Evolutionary conservation across 2,329 filamentous ascomycete genomes (phyloP).

Genomic region (Aspergillus tanneri): DNA sequence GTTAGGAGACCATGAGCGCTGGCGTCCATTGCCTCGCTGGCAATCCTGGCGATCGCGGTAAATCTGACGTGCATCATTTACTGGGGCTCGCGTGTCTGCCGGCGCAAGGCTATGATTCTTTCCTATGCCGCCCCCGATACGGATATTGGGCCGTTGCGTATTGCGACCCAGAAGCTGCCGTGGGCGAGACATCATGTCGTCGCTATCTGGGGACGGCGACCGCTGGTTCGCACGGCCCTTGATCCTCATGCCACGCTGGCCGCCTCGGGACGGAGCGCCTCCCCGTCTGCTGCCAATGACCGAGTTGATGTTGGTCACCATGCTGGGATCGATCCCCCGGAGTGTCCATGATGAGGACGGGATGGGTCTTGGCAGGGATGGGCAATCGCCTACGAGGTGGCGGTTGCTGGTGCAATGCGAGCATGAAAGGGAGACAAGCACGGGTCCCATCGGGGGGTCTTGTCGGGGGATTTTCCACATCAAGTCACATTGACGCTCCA

Average conservation of each 20-base stretch:
- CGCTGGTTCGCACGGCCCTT: constrained; percentile 36
- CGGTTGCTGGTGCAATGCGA: constrained; percentile 43
- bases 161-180: constrained; percentile 28
- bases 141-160: constrained; percentile 35
- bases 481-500: constrained; percentile 59
- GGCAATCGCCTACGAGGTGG: constrained; percentile 48
- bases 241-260: constrained; percentile 32
- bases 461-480: constrained; percentile 53
- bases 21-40: constrained; percentile 23
- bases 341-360: constrained; percentile 42
- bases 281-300: constrained; percentile 16
- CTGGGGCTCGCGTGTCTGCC: constrained; percentile 16
- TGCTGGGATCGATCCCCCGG: constrained; percentile 35
- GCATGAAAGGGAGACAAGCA: constrained; percentile 47
- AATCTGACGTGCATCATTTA: constrained; percentile 15
- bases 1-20: constrained; percentile 36
- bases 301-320: constrained; percentile 42
- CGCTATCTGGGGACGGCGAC: constrained; percentile 34
- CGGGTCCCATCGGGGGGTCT: constrained; percentile 25
- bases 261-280: constrained; percentile 20
- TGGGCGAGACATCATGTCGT: constrained; percentile 34
- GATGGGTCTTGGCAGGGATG: constrained; percentile 28
- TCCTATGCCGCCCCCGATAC: constrained; percentile 34
- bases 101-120: constrained; percentile 26
- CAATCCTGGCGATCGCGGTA: constrained; percentile 33